Evolutionary conservation across 1,284 basidiomycete genomes (phyloP), one percentile per base, ranked within the genome.

Genomic region (Apiotrichum montevideense): DNA sequence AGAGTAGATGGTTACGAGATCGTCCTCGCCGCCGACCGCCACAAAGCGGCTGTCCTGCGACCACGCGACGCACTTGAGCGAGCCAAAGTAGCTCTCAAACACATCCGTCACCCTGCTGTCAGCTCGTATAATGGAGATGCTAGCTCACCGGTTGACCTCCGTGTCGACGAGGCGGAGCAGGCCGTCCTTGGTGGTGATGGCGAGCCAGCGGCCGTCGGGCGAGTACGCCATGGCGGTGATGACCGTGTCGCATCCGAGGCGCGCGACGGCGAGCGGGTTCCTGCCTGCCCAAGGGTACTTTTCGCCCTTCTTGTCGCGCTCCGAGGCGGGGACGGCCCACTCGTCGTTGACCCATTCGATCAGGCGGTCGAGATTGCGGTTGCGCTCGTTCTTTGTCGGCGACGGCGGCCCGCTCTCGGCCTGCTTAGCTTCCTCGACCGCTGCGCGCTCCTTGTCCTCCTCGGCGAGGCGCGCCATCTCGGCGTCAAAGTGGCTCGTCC

Each of bases 31-130:
- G n/a, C 87, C 88, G 0, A 90, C 90, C 54, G 96, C 77, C 37
- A 98, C 86, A 68, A 96, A 94, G 43, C 91, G 85, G 21, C 90
- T 90, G 73, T 98, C 94, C 1, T 93, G 92, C 8, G 91, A 94
- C 93, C 94, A 98, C 0, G 88, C 85, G 1, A 95, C 71, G 65
- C 87, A 93, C 7, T 85, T 91, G 35, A 98, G 73, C 1, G 88
- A 83, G 13, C 92, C 93, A 70, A 95, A 97, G 74, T 97, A 97
- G 7, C 90, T 88, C 3, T 88, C 84, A 69, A 90, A 96, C 60
- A 88, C 90, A 69, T 96, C 91, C 35, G 90, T 83, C 34, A 95
- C 81, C 65, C 88, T 90, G 58, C 90, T 37, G 35, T 49, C 15
- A 40, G 35, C 35, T n/a, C 6, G 8, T 11, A 21, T 47, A 21